A percentile compares a stretch with the other conserved stretches of the same genome.
phyloP scores from a whole-genome alignment of 1,284 basidiomycete species.

The Flammula alnicola region DNA sequence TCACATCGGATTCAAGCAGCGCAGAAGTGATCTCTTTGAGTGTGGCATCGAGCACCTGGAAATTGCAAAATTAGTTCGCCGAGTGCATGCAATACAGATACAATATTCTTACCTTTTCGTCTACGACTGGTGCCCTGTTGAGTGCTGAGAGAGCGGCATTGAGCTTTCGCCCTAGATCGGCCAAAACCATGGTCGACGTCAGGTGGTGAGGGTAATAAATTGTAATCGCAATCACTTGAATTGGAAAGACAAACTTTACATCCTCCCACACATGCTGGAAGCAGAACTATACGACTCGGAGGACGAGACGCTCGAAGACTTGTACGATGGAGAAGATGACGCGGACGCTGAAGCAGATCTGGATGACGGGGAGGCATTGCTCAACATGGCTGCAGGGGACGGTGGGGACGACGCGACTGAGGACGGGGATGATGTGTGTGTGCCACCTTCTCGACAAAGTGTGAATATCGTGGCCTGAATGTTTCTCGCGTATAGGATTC shows the following conservation, averaged over 20 bases:
- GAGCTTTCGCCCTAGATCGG: slow-evolving; percentile 93
- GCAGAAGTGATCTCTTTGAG: slow-evolving; percentile 96
- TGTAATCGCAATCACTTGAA: too few relatives aligned
- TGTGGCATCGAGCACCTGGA: slow-evolving; percentile 85
- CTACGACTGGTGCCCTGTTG: slow-evolving; percentile 83
- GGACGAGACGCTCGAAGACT: slow-evolving; percentile 61
- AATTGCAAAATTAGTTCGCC: slow-evolving; percentile 20
- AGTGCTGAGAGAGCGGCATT: slow-evolving; percentile 94
- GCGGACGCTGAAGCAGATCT: slow-evolving; percentile 16
- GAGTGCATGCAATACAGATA: slow-evolving; percentile 11
- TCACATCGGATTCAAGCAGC: slow-evolving; percentile 96
- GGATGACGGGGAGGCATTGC: slow-evolving; percentile 45
- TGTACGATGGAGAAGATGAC: slow-evolving; percentile 42
- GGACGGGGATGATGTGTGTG: slow-evolving; percentile 63
- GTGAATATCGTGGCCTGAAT: slow-evolving; percentile 7
- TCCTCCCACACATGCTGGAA: slow-evolving; percentile 15
- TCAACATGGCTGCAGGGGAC: slow-evolving; percentile 30
- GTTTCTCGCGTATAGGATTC: slow-evolving; percentile 43
- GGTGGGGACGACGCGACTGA: slow-evolving; percentile 62
- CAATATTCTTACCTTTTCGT: slow-evolving; percentile 74
- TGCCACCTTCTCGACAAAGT: slow-evolving; percentile 11
- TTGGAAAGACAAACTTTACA: too few relatives aligned
- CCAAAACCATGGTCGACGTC: slow-evolving; percentile 83
- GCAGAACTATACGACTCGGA: slow-evolving; percentile 57
- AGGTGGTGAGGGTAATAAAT: slow-evolving; percentile 28